Base-by-base conservation (phyloP, 306 rosid genomes). In the Cicer bijugum region DNA sequence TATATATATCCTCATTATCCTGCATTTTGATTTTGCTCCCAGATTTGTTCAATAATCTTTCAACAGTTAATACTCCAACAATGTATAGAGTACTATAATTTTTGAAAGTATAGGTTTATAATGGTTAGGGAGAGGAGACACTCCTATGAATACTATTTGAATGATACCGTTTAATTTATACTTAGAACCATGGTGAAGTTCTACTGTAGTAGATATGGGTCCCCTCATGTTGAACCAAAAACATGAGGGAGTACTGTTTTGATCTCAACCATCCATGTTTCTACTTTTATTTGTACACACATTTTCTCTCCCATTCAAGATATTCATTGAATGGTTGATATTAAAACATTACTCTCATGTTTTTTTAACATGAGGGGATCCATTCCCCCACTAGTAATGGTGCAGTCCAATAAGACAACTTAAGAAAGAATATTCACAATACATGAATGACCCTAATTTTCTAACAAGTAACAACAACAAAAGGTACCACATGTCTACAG, bases 91-190 rank as follows among this genome's bases (percentile, higher is more conserved):
- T 44, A 15, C 39, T 12, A 4, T 1, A 45, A 23, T 46, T 45
- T 9, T 73, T 11, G 61, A 17, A 64, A 40, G 52, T 65, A 65
- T 65, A 52, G 48, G 70, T 4, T 64, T 65, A 51, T 56, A n/a
- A 65, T 52, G 38, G 46, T 69, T 28, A 28, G 35, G 5, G 35
- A 4, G 19, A 53, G 12, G 35, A 53, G 12, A 53, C 33, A 17
- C 60, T 51, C 57, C 16, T 14, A 50, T 6, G 9, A 50, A 17
- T 53, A 53, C 10, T 53, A 69, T 68, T 58, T 9, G 70, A 77
- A 58, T 37, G 50, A 58, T 68, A 46, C 46, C 12, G 11, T 37
- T 37, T 58, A 51, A 62, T 50, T 33, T 38, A 75, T 50, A 19
- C 71, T 33, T 14, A 50, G 20, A 33, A 33, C 66, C 37, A 48